Evolutionary conservation across 1,284 basidiomycete genomes (phyloP).

Genomic region (Leccinum fuscescens): DNA sequence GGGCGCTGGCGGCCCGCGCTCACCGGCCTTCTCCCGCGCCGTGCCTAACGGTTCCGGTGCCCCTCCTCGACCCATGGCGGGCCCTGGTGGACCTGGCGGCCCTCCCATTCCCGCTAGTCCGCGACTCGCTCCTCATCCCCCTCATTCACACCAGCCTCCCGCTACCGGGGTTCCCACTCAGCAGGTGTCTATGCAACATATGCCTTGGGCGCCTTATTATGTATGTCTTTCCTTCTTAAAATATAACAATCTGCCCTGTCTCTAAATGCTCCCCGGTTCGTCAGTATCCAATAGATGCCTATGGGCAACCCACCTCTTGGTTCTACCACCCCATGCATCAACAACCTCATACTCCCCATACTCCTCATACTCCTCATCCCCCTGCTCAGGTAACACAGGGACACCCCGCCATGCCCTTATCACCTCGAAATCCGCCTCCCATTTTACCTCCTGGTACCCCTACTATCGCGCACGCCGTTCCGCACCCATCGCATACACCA

Average conservation of each 20-base stretch:
- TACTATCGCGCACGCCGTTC: too few relatives aligned
- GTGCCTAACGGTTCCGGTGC: slow-evolving; percentile 61
- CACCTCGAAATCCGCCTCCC: too few relatives aligned
- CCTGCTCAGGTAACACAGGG: too few relatives aligned
- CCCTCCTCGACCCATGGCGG: slow-evolving; percentile 53
- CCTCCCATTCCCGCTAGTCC: slow-evolving; percentile 58
- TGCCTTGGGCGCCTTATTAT: slow-evolving; percentile 23
- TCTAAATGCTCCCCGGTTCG: slow-evolving; percentile 17
- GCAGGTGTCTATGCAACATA: too few relatives aligned
- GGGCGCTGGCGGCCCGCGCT: slow-evolving; percentile 54
- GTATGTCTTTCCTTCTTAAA: slow-evolving; percentile 36
- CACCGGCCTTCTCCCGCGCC: slow-evolving; percentile 61
- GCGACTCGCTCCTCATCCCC: slow-evolving; percentile 57
- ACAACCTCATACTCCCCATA: slow-evolving; percentile 31
- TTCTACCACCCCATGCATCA: slow-evolving; percentile 40
- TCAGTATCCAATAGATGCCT: slow-evolving; percentile 28
- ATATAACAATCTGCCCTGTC: slow-evolving; percentile 18
- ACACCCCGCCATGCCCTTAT: too few relatives aligned
- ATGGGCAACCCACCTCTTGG: slow-evolving; percentile 27
- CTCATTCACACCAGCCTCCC: slow-evolving; percentile 37
- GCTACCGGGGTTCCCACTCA: too few relatives aligned
- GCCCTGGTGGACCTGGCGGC: slow-evolving; percentile 50
- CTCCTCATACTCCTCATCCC: too few relatives aligned
- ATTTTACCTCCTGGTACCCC: too few relatives aligned
- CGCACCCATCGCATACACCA: too few relatives aligned